A percentile compares a stretch with the other conserved stretches of the same genome.
phyloP scores from a whole-genome alignment of 495 filamentous ascomycete genomes.

The Penicillium silybi region DNA sequence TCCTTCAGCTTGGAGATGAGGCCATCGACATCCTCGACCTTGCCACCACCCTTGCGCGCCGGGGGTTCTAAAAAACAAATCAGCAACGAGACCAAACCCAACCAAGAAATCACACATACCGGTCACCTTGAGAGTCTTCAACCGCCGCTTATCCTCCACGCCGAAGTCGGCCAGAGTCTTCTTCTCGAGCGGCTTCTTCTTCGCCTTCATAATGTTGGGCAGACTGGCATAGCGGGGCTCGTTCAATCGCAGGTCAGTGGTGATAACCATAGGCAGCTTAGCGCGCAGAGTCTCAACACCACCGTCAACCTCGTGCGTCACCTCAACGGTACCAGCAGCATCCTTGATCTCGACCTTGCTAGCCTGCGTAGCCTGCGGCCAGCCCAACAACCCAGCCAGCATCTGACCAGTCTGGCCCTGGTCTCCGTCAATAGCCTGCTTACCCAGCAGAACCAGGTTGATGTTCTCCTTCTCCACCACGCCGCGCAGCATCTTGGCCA shows the following conservation, averaged over 20 bases:
- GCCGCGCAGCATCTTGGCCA: slow-evolving; percentile 80
- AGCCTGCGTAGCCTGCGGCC: slow-evolving; percentile 93
- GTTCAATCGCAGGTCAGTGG: slow-evolving; percentile 91
- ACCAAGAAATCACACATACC: slow-evolving; percentile 47
- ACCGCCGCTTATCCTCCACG: slow-evolving; percentile 63
- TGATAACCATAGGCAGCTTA: slow-evolving; percentile 85
- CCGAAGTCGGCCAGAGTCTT: slow-evolving; percentile 78
- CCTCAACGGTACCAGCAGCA: slow-evolving; percentile 55
- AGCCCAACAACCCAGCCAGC: slow-evolving; percentile 87
- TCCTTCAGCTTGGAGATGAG: slow-evolving; percentile 91
- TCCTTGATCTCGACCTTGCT: slow-evolving; percentile 69
- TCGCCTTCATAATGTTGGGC: slow-evolving; percentile 99
- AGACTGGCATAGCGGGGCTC: slow-evolving; percentile 92
- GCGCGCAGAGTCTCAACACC: slow-evolving; percentile 85
- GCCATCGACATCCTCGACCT: slow-evolving; percentile 95
- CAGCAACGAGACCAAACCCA: slow-evolving; percentile 13
- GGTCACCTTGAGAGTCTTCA: slow-evolving; percentile 85
- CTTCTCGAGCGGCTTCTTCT: slow-evolving; percentile 98
- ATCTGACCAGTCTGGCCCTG: slow-evolving; percentile 96
- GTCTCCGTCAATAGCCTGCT: slow-evolving; percentile 98
- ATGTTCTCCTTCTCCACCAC: slow-evolving; percentile 77
- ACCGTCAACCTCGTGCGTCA: slow-evolving; percentile 90
- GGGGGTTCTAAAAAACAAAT: slow-evolving; percentile 65
- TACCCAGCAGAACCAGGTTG: slow-evolving; percentile 89
- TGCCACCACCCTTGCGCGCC: slow-evolving; percentile 84